Evolutionary conservation across 139 green algal species (phyloP).

Genomic region (Chlorella sorokiniana): DNA sequence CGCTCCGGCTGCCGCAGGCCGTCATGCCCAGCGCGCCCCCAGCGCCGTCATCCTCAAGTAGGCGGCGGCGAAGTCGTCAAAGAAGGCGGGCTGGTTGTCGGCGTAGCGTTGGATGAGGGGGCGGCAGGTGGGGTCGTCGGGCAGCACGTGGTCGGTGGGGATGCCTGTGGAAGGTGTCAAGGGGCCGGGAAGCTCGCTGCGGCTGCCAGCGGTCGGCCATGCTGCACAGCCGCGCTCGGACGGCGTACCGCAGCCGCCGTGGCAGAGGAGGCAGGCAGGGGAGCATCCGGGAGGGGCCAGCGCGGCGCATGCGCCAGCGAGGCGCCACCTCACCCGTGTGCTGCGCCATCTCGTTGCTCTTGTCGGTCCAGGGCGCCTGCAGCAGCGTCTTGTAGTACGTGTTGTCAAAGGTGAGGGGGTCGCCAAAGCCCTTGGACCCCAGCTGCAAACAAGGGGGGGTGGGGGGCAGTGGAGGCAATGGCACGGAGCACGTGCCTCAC

Average conservation of each 20-base stretch:
- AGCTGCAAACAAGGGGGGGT: slow-evolving; percentile 41
- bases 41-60: slow-evolving; percentile 66
- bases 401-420: slow-evolving; percentile 91
- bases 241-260: background rate
- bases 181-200: background rate
- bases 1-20: too few species aligned
- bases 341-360: slow-evolving; percentile 38
- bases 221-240: background rate
- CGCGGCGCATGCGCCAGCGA: too few species aligned
- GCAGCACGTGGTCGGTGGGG: slow-evolving; percentile 84
- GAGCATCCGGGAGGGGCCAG: background rate
- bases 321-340: slow-evolving; percentile 39
- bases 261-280: background rate
- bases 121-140: slow-evolving; percentile 63
- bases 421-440: slow-evolving; percentile 91
- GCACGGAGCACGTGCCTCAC: background rate
- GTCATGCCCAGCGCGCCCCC: slow-evolving; percentile 44
- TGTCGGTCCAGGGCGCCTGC: slow-evolving; percentile 68
- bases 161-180: slow-evolving; percentile 53
- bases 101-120: slow-evolving; percentile 72
- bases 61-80: slow-evolving; percentile 71
- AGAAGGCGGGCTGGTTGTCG: slow-evolving; percentile 66
- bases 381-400: slow-evolving; percentile 86
- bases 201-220: background rate
- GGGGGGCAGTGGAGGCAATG: background rate